Evolutionary conservation across 257 asterid genomes (phyloP), one percentile per base, ranked within the genome.

Genomic region (Solanum ossicruentum): DNA sequence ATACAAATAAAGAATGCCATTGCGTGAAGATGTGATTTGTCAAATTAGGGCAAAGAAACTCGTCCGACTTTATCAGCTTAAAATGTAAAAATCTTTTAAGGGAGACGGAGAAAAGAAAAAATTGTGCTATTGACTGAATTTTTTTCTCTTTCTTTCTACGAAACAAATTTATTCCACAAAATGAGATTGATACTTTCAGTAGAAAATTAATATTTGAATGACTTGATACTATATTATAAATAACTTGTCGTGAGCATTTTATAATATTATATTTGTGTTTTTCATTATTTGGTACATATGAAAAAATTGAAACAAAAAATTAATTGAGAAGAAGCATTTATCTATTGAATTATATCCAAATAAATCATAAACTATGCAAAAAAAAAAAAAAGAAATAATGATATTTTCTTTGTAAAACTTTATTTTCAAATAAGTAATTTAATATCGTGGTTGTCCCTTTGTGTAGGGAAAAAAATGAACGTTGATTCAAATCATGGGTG

Each of bases 261-360:
- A 18, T 12, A 28, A 63, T 23, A 8, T 16, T 23, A 12, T 26
- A 63, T 26, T 26, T 23, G 7, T 26, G 0, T 26, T 63, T 12
- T 12, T 7, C 3, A 28, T 65, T 13, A 26, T 1, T 0, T 26
- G 28, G 12, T 1, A 26, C 13, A 26, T 7, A 2, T 12, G 7
- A 2, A 13, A 65, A 26, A 7, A 0, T 13, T 9, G 16, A 28
- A 26, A 65, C 1, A 52, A 5, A 12, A 12, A 52, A 12, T 52
- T 12, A 5, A 4, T 12, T 52, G 6, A 12, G 6, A 12, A 52
- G 5, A 52, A 52, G 6, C 56, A 65, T 0, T 12, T 6, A 28
- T 7, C 4, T 3, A 63, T 2, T 21, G 10, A 65, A 65, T 12
- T 26, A 65, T 65, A 63, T 65, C 20, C 10, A 7, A 26, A 41